A percentile compares a stretch with the other conserved stretches of the same genome.
Conservation (phyloP, 2,329 filamentous ascomycete species). For the Trichoderma sp. region DNA sequence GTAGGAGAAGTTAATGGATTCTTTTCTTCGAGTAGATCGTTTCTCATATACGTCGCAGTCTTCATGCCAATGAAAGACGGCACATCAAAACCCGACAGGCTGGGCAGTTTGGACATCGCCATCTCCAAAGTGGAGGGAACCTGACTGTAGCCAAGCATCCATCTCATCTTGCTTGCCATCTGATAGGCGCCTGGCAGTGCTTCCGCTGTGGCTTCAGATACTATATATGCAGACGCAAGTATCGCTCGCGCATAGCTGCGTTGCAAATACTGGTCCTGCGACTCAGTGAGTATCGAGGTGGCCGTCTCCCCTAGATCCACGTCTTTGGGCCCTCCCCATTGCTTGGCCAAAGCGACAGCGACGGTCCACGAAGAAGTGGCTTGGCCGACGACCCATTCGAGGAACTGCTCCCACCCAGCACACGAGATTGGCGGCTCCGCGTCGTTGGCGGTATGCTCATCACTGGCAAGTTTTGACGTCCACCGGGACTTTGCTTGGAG, state of each 20-base stretch:
- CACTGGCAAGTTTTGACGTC: conserved; percentile 27
- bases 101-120: conserved; percentile 25
- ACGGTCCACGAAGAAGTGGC: conserved; percentile 59
- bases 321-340: conserved; percentile 72
- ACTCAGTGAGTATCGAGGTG: conserved; percentile 56
- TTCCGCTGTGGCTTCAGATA: conserved; percentile 57
- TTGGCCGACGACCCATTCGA: conserved; percentile 63
- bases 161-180: conserved; percentile 54
- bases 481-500: conserved; percentile 63
- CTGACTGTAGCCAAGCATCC: conserved; percentile 55
- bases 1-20: conserved; percentile 65
- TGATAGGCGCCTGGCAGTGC: conserved; percentile 59
- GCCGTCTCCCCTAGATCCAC: conserved; percentile 63
- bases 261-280: conserved; percentile 57
- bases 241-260: conserved; percentile 64
- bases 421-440: conserved; percentile 38
- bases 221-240: conserved; percentile 64
- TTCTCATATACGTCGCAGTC: conserved; percentile 33
- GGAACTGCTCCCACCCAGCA: conserved; percentile 65
- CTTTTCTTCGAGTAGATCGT: conserved; percentile 52
- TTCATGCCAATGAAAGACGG: conserved; percentile 25
- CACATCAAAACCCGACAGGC: conserved; percentile 33
- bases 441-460: conserved; percentile 20
- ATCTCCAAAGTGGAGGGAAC: neutral
- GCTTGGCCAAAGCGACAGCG: conserved; percentile 60